phyloP scores from a whole-genome alignment of 768 basidiomycete genomes.

The Mycena leptocephala region DNA sequence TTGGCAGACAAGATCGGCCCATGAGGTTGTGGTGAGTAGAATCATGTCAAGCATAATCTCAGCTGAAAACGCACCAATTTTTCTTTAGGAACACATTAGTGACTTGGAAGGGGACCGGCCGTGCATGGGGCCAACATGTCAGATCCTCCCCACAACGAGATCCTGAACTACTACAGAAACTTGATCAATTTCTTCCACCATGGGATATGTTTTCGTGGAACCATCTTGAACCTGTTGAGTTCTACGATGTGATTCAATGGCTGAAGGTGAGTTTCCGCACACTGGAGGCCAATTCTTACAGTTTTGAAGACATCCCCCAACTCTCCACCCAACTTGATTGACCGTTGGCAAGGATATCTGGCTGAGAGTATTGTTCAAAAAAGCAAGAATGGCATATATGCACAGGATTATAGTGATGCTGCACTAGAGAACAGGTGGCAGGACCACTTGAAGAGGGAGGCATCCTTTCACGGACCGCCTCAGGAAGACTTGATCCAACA shows the following conservation, averaged over 20 bases:
- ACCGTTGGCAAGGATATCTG: neutral
- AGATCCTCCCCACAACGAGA: neutral
- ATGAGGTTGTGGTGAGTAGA: neutral
- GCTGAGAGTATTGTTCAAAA: neutral
- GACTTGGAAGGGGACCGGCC: neutral
- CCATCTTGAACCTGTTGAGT: neutral
- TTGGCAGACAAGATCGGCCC: neutral
- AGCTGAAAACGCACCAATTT: neutral
- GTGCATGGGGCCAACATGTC: neutral
- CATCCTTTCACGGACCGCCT: neutral
- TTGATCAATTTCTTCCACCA: neutral
- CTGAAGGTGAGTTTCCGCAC: neutral
- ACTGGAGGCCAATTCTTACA: neutral
- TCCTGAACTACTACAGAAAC: neutral
- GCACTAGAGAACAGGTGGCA: conserved; percentile 3
- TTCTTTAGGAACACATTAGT: neutral
- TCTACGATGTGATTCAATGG: neutral
- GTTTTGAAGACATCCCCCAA: neutral
- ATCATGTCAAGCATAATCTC: neutral
- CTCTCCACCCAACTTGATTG: neutral
- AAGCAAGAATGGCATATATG: neutral
- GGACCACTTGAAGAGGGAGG: neutral
- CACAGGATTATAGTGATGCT: neutral
- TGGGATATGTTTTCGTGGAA: neutral
- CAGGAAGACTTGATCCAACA: no score